Base-by-base conservation (phyloP, 2,329 filamentous ascomycete species). In the Beauveria scarabaeidicola region DNA sequence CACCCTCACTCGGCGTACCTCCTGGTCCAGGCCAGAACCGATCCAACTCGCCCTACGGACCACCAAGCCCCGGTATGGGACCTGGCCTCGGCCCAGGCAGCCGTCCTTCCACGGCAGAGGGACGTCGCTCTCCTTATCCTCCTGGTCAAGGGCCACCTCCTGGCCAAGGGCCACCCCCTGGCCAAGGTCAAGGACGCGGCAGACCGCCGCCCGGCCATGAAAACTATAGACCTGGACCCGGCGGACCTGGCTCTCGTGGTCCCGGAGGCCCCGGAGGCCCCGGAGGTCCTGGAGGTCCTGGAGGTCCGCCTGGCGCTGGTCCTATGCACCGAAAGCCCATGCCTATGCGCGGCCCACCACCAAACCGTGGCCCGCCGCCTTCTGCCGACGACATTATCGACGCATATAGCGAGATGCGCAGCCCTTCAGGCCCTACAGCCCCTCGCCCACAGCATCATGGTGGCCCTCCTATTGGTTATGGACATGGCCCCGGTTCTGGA, bases 391-490 rank as follows among this genome's bases (percentile, higher is more conserved):
- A 61, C 9, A 61, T 61, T n/a, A 61, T 61, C 36, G 60, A 61
- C 17, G 47, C 64, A 3, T 61, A 66, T 10, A 66, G 65, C 51
- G 62, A 63, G n/a, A 58, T 58, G 56, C 56, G 56, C 19, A 63
- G 65, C 13, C 63, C 62, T 17, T 63, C 64, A 15, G 68, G 66
- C 13, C 66, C 64, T n/a, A 38, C 48, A 40, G 59, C 50, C 9
- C 46, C 59, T 44, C 61, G 60, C 7, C 62, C 61, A 5, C 64
- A 65, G 13, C 66, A 66, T 17, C 64, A 65, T n/a, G 65, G 67
- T 38, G 64, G 64, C 11, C 64, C 65, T 62, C 90, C 90, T 1
- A 75, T 96, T 63, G 87, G 97, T 70, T 97, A 97, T 73, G 93
- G 93, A 0, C 90, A 87, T 6, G 60, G 58, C 13, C 62, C 61